These are phyloP conservation scores for Pelagophyceae sp. DNA, from an alignment of 352 stramenopile genomes.

Conservation along the genomic window DNA sequence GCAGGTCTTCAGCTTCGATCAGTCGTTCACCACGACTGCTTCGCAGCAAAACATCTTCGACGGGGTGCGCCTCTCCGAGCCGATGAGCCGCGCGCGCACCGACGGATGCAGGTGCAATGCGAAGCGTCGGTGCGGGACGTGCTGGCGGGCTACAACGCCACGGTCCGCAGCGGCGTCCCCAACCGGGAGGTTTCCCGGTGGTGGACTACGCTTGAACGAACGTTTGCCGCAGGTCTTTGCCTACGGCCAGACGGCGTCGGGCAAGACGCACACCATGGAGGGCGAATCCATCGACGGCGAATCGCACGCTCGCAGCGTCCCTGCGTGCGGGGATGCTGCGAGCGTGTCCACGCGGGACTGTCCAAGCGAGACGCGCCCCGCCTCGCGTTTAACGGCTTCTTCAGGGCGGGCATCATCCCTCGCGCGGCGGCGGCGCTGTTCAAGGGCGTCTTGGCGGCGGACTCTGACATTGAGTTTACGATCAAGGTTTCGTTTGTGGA, in stretches of 20 bases:
- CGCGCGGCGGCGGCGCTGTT: conserved; percentile 33
- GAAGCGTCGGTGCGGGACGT: conserved; percentile 49
- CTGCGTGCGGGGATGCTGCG: no score
- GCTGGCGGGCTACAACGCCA: conserved; percentile 81
- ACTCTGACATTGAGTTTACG: conserved; percentile 77
- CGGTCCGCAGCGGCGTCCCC: no score
- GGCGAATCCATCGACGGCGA: conserved; percentile 12
- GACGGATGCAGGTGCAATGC: no score
- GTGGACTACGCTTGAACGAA: no score
- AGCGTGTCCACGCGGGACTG: no score
- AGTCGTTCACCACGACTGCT: conserved; percentile 66
- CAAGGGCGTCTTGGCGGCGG: conserved; percentile 48
- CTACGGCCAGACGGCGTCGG: conserved; percentile 76
- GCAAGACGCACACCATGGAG: conserved; percentile 78
- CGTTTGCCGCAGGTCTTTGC: no score
- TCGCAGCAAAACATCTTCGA: conserved; percentile 76
- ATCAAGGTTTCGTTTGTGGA: conserved; percentile 59
- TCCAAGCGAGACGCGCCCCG: no score
- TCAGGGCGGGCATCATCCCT: conserved; percentile 37
- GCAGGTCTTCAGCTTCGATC: conserved; percentile 76
- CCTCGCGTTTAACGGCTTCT: no score
- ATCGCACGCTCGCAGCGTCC: no score
- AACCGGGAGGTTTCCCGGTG: no score
- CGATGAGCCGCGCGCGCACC: no score
- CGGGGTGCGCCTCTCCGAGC: conserved; percentile 10